These are phyloP conservation scores for Coleophoma cylindrospora DNA, from an alignment of 2,329 filamentous ascomycete species.

Conservation along the genomic window DNA sequence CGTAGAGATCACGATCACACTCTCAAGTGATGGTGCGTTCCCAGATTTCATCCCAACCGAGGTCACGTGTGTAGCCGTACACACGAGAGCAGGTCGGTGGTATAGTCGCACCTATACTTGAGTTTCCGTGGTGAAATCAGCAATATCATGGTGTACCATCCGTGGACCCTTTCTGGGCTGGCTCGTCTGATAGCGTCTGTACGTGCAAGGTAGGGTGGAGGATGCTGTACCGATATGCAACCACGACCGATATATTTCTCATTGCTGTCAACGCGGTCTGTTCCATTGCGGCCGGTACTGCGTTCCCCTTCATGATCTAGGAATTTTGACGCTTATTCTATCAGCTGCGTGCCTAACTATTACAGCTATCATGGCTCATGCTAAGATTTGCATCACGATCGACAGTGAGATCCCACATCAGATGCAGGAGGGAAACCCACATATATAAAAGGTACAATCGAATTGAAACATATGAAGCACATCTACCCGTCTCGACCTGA, in stretches of 20 bases:
- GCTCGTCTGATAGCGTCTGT: not conserved
- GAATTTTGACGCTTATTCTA: conserved; percentile 2
- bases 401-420: conserved; percentile 76
- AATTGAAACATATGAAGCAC: conserved; percentile 53
- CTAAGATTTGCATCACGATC: conserved; percentile 88
- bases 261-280: conserved; percentile 42
- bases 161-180: not conserved
- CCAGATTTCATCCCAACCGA: no score
- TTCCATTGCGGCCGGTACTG: conserved; percentile 50
- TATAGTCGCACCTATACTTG: no score
- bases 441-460: conserved; percentile 60
- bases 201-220: conserved; percentile 37
- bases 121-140: no score
- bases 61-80: no score
- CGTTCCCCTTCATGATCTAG: conserved; percentile 40
- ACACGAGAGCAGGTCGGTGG: no score
- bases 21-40: no score
- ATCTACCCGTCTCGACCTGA: conserved; percentile 76
- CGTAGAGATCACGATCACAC: no score
- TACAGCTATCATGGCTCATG: conserved; percentile 48
- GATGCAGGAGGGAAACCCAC: conserved; percentile 68
- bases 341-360: not conserved
- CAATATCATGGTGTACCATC: not conserved
- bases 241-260: conserved; percentile 40
- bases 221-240: conserved; percentile 51